phyloP scores from a whole-genome alignment of 768 basidiomycete species.

The Krasilnikovozyma curviuscula region DNA sequence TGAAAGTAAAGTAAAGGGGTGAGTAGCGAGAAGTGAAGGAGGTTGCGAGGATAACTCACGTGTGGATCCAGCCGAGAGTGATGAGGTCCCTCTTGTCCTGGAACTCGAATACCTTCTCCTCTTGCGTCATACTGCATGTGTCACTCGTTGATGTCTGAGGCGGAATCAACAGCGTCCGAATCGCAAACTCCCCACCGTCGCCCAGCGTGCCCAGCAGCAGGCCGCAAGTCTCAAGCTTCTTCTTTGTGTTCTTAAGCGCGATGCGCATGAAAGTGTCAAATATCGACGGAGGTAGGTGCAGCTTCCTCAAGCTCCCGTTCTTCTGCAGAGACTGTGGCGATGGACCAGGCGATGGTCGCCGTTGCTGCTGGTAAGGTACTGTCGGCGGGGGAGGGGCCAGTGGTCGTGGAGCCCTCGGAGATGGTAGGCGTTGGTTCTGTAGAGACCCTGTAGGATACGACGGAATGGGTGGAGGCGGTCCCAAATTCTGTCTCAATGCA shows the following conservation, averaged over 20 bases:
- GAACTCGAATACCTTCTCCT: conserved; percentile 67
- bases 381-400: too few relatives aligned
- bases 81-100: conserved; percentile 62
- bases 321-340: too few relatives aligned
- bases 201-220: conserved; percentile 47
- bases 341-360: too few relatives aligned
- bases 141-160: conserved; percentile 72
- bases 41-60: conserved; percentile 31
- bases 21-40: conserved; percentile 1
- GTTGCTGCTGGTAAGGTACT: too few relatives aligned
- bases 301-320: too few relatives aligned
- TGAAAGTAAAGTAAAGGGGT: not conserved
- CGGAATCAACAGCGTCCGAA: conserved; percentile 73
- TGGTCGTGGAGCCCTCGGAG: too few relatives aligned
- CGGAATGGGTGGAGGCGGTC: too few relatives aligned
- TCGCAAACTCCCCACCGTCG: conserved; percentile 23
- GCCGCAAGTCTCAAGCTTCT: conserved; percentile 73
- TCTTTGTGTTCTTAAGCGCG: conserved; percentile 55
- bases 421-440: too few relatives aligned
- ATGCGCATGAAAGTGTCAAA: conserved; percentile 58
- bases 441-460: too few relatives aligned
- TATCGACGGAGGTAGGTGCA: conserved; percentile 51
- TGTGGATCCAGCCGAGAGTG: conserved; percentile 85
- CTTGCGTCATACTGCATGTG: conserved; percentile 82
- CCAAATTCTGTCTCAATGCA: too few relatives aligned